Evolutionary conservation across 176 grass and related monocot genomes (phyloP), one percentile per base, ranked within the genome.

Genomic region (Tillandsia fasciculata): DNA sequence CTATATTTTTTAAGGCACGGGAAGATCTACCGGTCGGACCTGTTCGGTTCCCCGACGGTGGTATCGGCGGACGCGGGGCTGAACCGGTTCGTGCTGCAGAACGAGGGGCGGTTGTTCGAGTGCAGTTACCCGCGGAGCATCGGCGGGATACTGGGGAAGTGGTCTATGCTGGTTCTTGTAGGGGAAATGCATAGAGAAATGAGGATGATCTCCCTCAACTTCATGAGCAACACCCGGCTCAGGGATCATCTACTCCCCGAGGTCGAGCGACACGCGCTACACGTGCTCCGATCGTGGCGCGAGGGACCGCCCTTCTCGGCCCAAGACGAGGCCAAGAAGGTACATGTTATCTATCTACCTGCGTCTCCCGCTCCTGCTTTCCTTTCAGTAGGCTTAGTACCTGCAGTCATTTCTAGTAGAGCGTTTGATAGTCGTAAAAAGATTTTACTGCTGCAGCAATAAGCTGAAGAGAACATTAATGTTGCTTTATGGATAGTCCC

Each of bases 61-160:
- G 94, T 97, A 58, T 97, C 89, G 59, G 94, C 94, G 48, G 94
- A 97, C 81, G 86, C 79, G 1, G 89, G 87, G 3, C 68, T 97
- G 70, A 97, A 97, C 82, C 86, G 89, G 23, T 97, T 87, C 84
- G 78, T 97, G 64, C 82, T 97, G 18, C 89, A 93, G 82, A 97
- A 97, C 77, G 89, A 97, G 53, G 94, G 87, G 29, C 65, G 77
- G 53, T 80, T 82, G 74, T 97, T 97, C 64, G 86, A 97, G 86
- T 90, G 89, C 65, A 90, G 89, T 77, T 97, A 93, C 87, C 94
- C 94, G 14, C 81, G 77, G 63, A 97, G 94, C 89, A 93, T 97
- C 73, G 81, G 86, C 33, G 82, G 86, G 53, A 97, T 97, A 72
- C 79, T 97, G 13, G 94, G 94, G 9, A 97, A 97, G 84, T 93